Evolutionary conservation across 306 rosid species (phyloP), one percentile per base, ranked within the genome.

Genomic region (Lathyrus sativus): DNA sequence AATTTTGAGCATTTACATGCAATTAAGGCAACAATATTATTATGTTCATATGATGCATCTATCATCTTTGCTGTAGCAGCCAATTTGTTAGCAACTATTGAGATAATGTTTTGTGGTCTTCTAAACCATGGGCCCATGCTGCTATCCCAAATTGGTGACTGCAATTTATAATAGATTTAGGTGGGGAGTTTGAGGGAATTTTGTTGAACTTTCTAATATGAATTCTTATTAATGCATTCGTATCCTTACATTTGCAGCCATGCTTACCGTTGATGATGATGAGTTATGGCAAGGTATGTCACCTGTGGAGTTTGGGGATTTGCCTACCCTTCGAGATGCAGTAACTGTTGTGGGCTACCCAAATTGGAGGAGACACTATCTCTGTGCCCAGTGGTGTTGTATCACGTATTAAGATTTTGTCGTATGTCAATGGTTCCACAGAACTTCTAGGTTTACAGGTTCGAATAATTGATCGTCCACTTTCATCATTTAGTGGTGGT

Each of bases 381-480:
- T 95, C 97, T 35, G 99, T 95, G 72, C 90, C 99, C 33, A 90
- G 97, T 83, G 97, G 99, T 60, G 99, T 88, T 68, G 95, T 95
- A 8, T 95, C 99, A 0, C 87, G 96, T 64, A 88, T 95, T 49
- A 96, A 95, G 92, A 87, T 95, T 76, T 84, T 90, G 9, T 90
- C 99, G 14, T 95, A 95, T 78, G 96, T 86, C 75, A 95, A 95
- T 72, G 97, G 99, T 58, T 88, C 96, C 64, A 89, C 97, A 6
- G 99, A 90, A 70, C 97, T 95, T 72, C 92, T 95, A 3, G 99
- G 99, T 62, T 82, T 95, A 80, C 99, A 95, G 99, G 99, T 88
- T 76, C 39, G 55, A 61, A 62, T 39, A 14, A 61, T 68, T 81
- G 57, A 17, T 70, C 50, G 4, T 55, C 43, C 7, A 67, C 22